Evolutionary conservation across 2,329 filamentous ascomycete genomes (phyloP).

Genomic region (Fusarium sp.): DNA sequence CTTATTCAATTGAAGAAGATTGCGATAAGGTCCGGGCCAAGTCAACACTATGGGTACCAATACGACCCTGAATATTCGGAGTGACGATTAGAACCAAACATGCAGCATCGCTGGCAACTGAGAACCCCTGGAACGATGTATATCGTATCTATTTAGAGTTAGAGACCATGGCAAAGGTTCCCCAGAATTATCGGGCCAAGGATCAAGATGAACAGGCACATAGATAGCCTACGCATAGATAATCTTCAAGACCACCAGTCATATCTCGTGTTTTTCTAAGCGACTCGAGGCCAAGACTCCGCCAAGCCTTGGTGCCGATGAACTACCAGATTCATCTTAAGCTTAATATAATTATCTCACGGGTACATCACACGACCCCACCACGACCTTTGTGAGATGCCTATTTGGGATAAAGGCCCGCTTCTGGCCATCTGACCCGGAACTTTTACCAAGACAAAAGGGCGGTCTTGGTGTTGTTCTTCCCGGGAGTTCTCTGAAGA

Average conservation of each 20-base stretch:
- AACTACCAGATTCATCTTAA: constrained; percentile 9
- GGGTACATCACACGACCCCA: background rate
- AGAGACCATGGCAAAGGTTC: background rate
- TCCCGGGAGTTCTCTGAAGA: background rate
- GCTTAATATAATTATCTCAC: background rate
- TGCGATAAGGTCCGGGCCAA: background rate
- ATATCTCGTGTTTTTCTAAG: background rate
- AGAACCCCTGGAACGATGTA: background rate
- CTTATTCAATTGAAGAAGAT: background rate
- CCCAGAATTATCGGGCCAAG: constrained; percentile 2
- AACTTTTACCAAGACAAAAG: background rate
- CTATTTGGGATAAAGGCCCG: background rate
- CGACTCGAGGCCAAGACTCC: background rate
- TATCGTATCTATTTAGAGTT: background rate
- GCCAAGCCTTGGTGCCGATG: background rate
- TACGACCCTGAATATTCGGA: background rate
- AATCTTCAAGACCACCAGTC: constrained; percentile 1
- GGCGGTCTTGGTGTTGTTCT: background rate
- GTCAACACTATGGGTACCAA: background rate
- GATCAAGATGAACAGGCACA: background rate
- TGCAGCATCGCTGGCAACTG: background rate
- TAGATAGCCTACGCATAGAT: background rate
- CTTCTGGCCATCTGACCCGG: background rate
- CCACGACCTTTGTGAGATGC: background rate
- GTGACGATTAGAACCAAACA: background rate